Evolutionary conservation across 1,284 basidiomycete genomes (phyloP).

Genomic region (Taiwanofungus camphoratus): DNA sequence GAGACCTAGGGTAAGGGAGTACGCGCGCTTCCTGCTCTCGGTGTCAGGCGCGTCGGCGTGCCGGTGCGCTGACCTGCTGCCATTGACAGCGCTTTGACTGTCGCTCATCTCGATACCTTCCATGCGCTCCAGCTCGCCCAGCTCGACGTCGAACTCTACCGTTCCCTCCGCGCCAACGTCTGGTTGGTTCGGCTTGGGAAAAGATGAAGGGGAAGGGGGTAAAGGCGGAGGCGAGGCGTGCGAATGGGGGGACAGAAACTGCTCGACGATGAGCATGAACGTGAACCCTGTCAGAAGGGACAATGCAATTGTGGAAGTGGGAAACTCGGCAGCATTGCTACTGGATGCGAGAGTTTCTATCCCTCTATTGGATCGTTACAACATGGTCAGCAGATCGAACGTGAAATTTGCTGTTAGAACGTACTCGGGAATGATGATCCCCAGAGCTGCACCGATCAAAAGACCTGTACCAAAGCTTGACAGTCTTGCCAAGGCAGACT

Average conservation of each 20-base stretch:
- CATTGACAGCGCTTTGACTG: neutral
- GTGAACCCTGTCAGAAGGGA: conserved; percentile 78
- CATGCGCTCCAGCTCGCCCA: conserved; percentile 44
- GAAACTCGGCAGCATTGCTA: conserved; percentile 34
- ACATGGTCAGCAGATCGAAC: no score
- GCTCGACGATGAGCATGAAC: conserved; percentile 78
- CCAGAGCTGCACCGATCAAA: conserved; percentile 82
- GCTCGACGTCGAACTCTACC: conserved; percentile 56
- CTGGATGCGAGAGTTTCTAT: conserved; percentile 48
- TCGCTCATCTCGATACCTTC: conserved; percentile 16
- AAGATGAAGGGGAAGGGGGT: conserved; percentile 15
- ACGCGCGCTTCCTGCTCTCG: conserved; percentile 31
- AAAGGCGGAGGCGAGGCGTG: conserved; percentile 25
- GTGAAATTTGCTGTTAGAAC: no score
- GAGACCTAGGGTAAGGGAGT: conserved; percentile 79
- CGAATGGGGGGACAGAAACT: conserved; percentile 46
- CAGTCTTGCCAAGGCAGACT: conserved; percentile 51
- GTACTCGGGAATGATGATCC: conserved; percentile 89
- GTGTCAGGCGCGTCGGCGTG: conserved; percentile 4
- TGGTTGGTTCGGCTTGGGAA: conserved; percentile 6
- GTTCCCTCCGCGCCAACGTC: no score
- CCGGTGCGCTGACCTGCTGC: conserved; percentile 4
- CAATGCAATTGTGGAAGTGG: conserved; percentile 58
- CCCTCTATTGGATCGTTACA: no score
- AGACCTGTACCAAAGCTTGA: conserved; percentile 78